Base-by-base conservation (phyloP, 306 rosid genomes). In the Spatholobus suberectus region DNA sequence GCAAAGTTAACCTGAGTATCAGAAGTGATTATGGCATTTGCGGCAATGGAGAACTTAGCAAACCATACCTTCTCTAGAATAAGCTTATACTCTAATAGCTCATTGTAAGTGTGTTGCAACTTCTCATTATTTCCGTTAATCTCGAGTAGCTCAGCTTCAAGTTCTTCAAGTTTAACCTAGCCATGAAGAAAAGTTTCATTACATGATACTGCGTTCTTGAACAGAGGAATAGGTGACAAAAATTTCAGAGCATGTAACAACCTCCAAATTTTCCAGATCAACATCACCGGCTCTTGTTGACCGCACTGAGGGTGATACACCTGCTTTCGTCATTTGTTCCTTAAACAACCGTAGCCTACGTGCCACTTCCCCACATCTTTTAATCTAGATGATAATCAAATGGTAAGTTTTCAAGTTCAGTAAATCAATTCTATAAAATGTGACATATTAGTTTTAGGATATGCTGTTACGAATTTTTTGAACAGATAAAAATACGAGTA, bases 281-380 rank as follows among this genome's bases (percentile, higher is more conserved):
- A 86, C 44, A 61, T 49, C 75, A 54, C 27, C 57, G 49, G 81
- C 79, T 70, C 63, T 77, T 13, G 79, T 32, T 65, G 89, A 77
- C 67, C 52, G 70, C 76, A 63, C 4, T 37, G 92, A 84, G 71
- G 89, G 86, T 4, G 88, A 81, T 73, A 93, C 54, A 29, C 89
- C 88, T 11, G 93, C 92, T 87, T 85, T 93, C 65, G 26, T 43
- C 95, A 95, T 93, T 87, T 93, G 97, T 8, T 95, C 98, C 86
- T 75, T 87, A 75, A 91, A 91, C 84, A 91, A 89, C 7, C 97
- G 89, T 40, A 95, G 85, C 72, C 83, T 86, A 29, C 97, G 86
- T 10, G 90, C 90, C 98, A 95, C 90, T 81, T 95, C 97, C 40
- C 93, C 95, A 73, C 97, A 93, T 88, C 95, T 79, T 88, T 90